Percentiles rank a stretch among this genome's conserved stretches.
These are phyloP conservation scores for Starmerella stellata DNA, from an alignment of 805 yeast genomes.

Conservation along the genomic window DNA sequence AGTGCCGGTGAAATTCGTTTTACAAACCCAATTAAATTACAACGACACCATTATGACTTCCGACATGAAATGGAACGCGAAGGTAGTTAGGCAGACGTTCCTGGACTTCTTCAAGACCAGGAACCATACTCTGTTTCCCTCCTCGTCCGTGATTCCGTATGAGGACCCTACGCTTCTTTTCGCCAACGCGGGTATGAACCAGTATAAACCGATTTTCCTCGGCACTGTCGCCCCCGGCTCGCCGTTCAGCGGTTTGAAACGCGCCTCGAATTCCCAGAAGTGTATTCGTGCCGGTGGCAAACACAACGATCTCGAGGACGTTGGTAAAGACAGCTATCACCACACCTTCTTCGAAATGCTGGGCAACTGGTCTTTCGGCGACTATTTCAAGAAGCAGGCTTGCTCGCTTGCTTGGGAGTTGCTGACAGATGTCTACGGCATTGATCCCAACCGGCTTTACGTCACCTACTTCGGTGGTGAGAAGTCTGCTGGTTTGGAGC, in stretches of 20 bases:
- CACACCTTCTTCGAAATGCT: conserved; percentile 98
- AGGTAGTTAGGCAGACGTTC: conserved; percentile 62
- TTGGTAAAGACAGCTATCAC: conserved; percentile 93
- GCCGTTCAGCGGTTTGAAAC: conserved; percentile 61
- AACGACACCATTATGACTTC: neutral
- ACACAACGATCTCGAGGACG: conserved; percentile 91
- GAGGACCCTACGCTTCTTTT: conserved; percentile 94
- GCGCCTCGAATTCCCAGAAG: conserved; percentile 91
- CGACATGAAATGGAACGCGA: conserved; percentile 18
- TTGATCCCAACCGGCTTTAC: conserved; percentile 62
- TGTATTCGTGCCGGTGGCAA: conserved; percentile 99
- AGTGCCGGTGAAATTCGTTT: too few relatives aligned
- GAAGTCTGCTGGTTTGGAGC: conserved; percentile 56
- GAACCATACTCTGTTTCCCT: conserved; percentile 68
- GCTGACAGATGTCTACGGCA: conserved; percentile 66
- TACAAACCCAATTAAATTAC: too few relatives aligned
- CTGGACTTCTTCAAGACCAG: conserved; percentile 53
- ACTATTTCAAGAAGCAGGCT: conserved; percentile 92
- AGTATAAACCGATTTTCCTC: conserved; percentile 88
- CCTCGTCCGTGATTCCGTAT: conserved; percentile 90
- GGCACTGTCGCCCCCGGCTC: conserved; percentile 95
- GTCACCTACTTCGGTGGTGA: conserved; percentile 97
- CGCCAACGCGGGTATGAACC: conserved; percentile 99
- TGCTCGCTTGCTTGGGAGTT: conserved; percentile 79
- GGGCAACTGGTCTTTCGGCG: conserved; percentile 99